A percentile compares a stretch with the other conserved stretches of the same genome.
These are phyloP conservation scores for Eimeria sp. DNA, from an alignment of 169 alveolate genomes.

Conservation along the genomic window DNA sequence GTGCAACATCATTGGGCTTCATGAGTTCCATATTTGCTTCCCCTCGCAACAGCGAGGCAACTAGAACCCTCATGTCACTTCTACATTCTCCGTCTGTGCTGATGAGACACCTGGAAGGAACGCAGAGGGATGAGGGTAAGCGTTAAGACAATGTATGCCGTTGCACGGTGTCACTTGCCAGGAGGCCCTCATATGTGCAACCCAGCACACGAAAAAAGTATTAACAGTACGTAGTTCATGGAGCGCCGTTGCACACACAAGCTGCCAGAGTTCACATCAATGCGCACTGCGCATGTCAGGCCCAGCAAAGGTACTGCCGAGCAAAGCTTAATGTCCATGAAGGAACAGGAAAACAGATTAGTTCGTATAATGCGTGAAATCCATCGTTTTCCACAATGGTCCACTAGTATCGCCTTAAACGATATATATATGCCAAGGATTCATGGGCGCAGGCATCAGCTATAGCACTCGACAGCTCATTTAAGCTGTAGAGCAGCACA, in stretches of 20 bases:
- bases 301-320: background rate
- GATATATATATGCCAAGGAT: background rate
- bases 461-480: background rate
- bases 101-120: background rate
- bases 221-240: background rate
- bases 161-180: background rate
- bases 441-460: background rate
- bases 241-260: background rate
- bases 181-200: background rate
- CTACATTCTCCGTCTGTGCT: background rate
- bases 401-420: background rate
- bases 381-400: background rate
- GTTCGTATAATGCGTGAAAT: no score
- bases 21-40: background rate
- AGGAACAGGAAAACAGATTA: no score
- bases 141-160: background rate
- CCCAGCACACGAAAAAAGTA: background rate
- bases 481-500: background rate
- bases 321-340: background rate
- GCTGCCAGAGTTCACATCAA: background rate
- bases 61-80: background rate
- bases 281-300: constrained; percentile 9
- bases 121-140: background rate
- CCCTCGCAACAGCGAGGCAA: background rate
- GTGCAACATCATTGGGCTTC: background rate